A percentile compares a stretch with the other conserved stretches of the same genome.
phyloP scores from a whole-genome alignment of 1,284 basidiomycete species.

The Rhodotorula sp. region DNA sequence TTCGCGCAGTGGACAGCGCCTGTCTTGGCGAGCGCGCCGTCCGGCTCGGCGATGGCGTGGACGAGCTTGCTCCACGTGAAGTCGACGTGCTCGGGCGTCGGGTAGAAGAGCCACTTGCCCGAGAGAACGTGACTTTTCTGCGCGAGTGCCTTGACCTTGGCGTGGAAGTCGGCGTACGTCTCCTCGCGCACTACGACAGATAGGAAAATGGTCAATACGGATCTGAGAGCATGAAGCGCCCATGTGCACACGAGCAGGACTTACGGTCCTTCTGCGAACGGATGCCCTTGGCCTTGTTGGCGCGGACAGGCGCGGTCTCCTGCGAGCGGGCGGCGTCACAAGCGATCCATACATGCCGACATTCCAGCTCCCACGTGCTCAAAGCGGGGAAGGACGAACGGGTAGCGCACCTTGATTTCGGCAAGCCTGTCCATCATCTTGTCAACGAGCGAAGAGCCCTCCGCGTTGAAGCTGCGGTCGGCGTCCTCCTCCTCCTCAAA shows the following conservation, averaged over 20 bases:
- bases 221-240: no score
- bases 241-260: background rate
- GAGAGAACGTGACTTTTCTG: constrained; percentile 28
- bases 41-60: constrained; percentile 31
- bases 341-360: background rate
- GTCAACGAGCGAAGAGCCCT: constrained; percentile 19
- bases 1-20: constrained; percentile 26
- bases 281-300: constrained; percentile 33
- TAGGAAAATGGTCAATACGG: no score
- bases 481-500: background rate
- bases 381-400: no score
- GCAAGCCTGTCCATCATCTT: constrained; percentile 17
- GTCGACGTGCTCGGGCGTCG: constrained; percentile 26
- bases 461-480: background rate
- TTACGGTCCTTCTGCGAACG: constrained; percentile 31
- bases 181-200: constrained; percentile 23
- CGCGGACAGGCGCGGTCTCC: constrained; percentile 32
- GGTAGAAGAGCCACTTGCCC: constrained; percentile 44
- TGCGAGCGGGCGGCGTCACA: background rate
- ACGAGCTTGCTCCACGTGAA: constrained; percentile 40
- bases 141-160: constrained; percentile 30
- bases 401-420: constrained; percentile 24
- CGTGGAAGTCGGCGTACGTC: constrained; percentile 23
- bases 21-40: constrained; percentile 36
- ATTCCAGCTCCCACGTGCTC: no score